Evolutionary conservation across 1,139 yeast species (phyloP), one percentile per base, ranked within the genome.

Genomic region (Kodamaea fungicola): DNA sequence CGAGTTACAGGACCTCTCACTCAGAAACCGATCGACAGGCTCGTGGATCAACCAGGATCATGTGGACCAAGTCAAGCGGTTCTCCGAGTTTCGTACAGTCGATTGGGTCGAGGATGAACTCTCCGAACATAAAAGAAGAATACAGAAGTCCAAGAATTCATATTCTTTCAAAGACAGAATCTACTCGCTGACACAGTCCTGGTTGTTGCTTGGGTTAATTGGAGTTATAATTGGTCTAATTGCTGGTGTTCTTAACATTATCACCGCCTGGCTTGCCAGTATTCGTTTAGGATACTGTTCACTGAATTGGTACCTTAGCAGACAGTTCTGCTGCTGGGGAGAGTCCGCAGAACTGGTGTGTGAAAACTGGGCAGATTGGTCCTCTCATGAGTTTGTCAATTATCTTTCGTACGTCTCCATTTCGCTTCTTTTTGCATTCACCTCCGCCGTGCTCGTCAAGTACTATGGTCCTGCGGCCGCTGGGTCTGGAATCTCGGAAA

Each of bases 401-500:
- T 90, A 86, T 53, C 1, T 78, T 2, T 52, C 77, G 1, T 90
- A 80, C 54, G 70, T 88, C 2, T 8, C 63, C 0, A 61, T 83
- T 2, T 84, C 95, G 3, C 59, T 83, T 1, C 13, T 65, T 0
- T 80, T 90, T 53, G 84, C 94, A 1, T 61, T 70, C 8, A 49
- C 73, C 7, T 80, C 96, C 2, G 88, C 94, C 0, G 58, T 71
- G 9, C 57, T 88, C 32, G 96, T 94, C 32, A 71, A 78, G 48
- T 59, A 61, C 13, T 81, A 78, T 51, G 92, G 96, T 1, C 96
- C 96, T 0, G 74, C 82, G 40, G 98, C 98, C 1, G 95, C 98
- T 1, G 98, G 98, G 0, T 86, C 96, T 2, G 98, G 98, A 0
- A 94, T 94, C 34, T 84, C 97, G 4, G 99, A 94, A 57, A 92